These are phyloP conservation scores for Trichoderma sp. DNA, from an alignment of 2,329 filamentous ascomycete genomes.

Conservation along the genomic window DNA sequence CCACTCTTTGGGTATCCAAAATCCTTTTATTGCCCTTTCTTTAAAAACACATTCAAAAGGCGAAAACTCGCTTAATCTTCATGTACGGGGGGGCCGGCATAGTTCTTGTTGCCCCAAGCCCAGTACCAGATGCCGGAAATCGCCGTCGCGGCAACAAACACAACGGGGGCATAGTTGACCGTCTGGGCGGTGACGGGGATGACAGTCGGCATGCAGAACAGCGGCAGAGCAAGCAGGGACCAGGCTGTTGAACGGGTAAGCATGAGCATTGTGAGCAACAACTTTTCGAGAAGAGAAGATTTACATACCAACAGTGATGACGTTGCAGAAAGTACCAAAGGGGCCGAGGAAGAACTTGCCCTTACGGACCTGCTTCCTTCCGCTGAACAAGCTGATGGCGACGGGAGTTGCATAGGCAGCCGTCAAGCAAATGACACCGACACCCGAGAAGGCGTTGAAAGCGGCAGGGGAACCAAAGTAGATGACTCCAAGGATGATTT, in stretches of 20 bases:
- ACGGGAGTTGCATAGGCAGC: slow-evolving; percentile 67
- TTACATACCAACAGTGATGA: slow-evolving; percentile 59
- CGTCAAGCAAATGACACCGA: slow-evolving; percentile 67
- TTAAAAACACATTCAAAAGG: background rate
- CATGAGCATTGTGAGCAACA: background rate
- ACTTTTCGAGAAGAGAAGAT: background rate
- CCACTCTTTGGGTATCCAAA: slow-evolving; percentile 10
- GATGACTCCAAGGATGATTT: slow-evolving; percentile 62
- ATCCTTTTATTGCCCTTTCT: background rate
- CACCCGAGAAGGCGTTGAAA: slow-evolving; percentile 70
- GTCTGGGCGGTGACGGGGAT: slow-evolving; percentile 55
- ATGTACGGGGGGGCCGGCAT: slow-evolving; percentile 57
- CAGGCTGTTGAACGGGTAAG: slow-evolving; percentile 45
- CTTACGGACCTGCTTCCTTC: slow-evolving; percentile 56
- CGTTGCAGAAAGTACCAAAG: slow-evolving; percentile 60
- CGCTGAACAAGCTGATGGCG: slow-evolving; percentile 57
- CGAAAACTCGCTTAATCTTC: slow-evolving; percentile 29
- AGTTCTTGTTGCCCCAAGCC: slow-evolving; percentile 67
- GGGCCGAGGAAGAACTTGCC: slow-evolving; percentile 60
- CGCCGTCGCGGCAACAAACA: slow-evolving; percentile 64
- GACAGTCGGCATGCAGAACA: slow-evolving; percentile 69
- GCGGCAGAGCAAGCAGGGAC: slow-evolving; percentile 65
- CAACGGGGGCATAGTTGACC: slow-evolving; percentile 73
- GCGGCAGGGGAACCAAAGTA: slow-evolving; percentile 67
- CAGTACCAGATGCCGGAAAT: slow-evolving; percentile 66